Evolutionary conservation across 257 asterid genomes (phyloP).

Genomic region (Gentiana straminea): DNA sequence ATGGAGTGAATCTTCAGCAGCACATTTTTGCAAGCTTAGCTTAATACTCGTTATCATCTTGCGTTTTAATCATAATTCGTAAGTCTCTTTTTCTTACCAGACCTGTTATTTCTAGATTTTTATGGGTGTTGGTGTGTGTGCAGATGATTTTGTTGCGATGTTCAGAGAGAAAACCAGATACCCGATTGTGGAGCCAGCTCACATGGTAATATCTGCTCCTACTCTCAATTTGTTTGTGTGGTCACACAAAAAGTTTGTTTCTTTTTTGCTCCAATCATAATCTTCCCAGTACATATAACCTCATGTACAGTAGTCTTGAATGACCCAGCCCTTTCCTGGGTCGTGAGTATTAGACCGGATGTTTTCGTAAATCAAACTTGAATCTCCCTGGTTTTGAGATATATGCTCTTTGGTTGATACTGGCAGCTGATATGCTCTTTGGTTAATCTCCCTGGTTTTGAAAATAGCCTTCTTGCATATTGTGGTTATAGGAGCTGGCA

Average conservation of each 20-base stretch:
- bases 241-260: not conserved
- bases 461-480: not conserved
- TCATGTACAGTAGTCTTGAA: not conserved
- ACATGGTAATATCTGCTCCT: constrained; percentile 50
- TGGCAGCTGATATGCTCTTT: not conserved
- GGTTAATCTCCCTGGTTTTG: not conserved
- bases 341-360: too few species aligned
- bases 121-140: not conserved
- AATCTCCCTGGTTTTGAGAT: constrained; percentile 1
- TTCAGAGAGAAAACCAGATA: constrained; percentile 66
- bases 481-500: constrained; percentile 61
- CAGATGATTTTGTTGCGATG: constrained; percentile 88
- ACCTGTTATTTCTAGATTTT: not conserved
- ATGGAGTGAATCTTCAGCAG: not conserved
- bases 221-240: not conserved
- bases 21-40: too few species aligned
- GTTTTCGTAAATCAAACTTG: not conserved
- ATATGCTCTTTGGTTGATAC: not conserved
- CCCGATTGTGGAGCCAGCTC: constrained; percentile 93
- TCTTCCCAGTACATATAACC: not conserved
- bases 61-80: too few species aligned
- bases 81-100: not conserved
- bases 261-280: not conserved
- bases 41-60: not conserved
- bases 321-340: not conserved